A percentile compares a stretch with the other conserved stretches of the same genome.
Evolutionary conservation across 306 rosid species (phyloP).

Genomic region (Castanospermum australe): DNA sequence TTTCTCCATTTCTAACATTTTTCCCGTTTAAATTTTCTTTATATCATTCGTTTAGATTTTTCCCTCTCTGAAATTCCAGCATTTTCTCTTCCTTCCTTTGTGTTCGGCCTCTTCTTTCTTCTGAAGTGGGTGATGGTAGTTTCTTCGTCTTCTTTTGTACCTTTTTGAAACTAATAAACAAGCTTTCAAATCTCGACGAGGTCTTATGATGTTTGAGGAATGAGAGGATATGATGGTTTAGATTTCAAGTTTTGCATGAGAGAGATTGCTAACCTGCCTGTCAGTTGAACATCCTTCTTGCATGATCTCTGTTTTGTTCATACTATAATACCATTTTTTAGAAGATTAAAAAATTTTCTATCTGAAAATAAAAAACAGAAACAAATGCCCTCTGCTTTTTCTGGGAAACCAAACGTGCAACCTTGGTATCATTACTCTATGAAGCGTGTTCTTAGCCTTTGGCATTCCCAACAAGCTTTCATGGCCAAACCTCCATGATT

Average conservation of each 20-base stretch:
- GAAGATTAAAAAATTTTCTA: background rate
- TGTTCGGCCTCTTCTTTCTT: background rate
- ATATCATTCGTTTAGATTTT: background rate
- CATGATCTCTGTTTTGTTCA: conserved; percentile 60
- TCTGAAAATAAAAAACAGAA: background rate
- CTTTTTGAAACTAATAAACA: background rate
- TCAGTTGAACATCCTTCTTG: conserved; percentile 95
- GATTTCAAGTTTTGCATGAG: conserved; percentile 54
- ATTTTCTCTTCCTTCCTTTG: background rate
- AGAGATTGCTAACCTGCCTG: conserved; percentile 71
- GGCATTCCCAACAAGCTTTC: conserved; percentile 43
- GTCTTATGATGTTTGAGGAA: conserved; percentile 52
- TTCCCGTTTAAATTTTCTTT: background rate
- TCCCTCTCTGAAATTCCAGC: background rate
- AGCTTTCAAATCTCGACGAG: conserved; percentile 29
- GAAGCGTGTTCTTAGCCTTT: conserved; percentile 54
- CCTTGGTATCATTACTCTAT: conserved; percentile 59
- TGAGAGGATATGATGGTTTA: conserved; percentile 43
- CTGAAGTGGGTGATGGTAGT: background rate
- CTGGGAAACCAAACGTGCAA: conserved; percentile 83
- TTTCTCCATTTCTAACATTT: background rate
- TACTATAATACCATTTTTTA: background rate
- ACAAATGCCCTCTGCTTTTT: conserved; percentile 26
- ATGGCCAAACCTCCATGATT: conserved; percentile 38
- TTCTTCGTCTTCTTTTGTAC: background rate